Evolutionary conservation across 176 grass and related monocot species (phyloP).

Genomic region (Metroxylon sagu): DNA sequence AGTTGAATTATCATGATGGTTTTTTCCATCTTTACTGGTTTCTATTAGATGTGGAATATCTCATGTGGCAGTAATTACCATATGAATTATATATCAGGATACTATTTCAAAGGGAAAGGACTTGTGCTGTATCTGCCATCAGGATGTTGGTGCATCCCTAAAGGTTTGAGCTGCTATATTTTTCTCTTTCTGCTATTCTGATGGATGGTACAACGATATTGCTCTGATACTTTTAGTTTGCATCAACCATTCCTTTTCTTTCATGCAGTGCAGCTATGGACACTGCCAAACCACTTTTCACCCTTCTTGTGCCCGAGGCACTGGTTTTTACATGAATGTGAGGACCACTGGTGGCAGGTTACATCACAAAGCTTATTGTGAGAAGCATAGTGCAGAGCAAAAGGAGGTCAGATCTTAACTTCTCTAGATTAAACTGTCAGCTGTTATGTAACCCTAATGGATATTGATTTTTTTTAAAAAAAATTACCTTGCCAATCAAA

Average conservation of each 20-base stretch:
- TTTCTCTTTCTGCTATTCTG: constrained; percentile 7
- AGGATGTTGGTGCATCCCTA: constrained; percentile 53
- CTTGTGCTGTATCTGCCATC: constrained; percentile 65
- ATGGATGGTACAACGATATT: neutral
- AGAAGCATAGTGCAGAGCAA: constrained; percentile 64
- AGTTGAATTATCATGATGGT: too few relatives aligned
- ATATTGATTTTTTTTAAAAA: too few relatives aligned
- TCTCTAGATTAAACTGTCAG: too few relatives aligned
- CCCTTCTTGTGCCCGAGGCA: constrained; percentile 68
- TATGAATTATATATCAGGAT: constrained; percentile 41
- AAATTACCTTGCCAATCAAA: too few relatives aligned
- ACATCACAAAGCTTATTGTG: constrained; percentile 84
- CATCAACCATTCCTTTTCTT: constrained; percentile 26
- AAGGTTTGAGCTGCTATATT: constrained; percentile 40
- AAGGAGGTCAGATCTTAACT: constrained; percentile 42
- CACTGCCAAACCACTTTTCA: constrained; percentile 72
- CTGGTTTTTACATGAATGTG: constrained; percentile 94
- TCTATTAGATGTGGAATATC: constrained; percentile 5
- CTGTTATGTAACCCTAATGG: too few relatives aligned
- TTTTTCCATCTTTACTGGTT: constrained; percentile 6
- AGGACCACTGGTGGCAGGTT: constrained; percentile 37
- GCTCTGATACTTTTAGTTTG: neutral
- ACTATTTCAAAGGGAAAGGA: constrained; percentile 57
- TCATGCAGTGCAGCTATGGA: constrained; percentile 69
- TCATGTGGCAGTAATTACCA: neutral